Conservation (phyloP, 345 rosid genomes). For the Draba incana region DNA sequence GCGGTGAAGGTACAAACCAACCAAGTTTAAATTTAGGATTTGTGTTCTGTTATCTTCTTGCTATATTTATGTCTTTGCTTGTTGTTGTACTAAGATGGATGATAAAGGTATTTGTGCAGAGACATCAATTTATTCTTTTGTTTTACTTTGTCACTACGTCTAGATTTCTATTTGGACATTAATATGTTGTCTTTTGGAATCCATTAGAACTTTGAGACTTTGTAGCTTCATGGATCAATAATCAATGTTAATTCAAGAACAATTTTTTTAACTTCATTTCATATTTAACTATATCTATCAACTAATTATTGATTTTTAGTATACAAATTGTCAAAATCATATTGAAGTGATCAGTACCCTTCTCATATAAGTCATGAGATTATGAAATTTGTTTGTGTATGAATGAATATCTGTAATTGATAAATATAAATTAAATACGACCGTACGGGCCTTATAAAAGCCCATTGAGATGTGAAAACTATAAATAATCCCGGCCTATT, state of each 20-base stretch:
- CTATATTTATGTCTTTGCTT: slow-evolving; percentile 35
- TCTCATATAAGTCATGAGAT: no score
- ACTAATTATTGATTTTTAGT: background rate
- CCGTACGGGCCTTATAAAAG: slow-evolving; percentile 5
- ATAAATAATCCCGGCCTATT: background rate
- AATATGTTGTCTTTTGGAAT: slow-evolving; percentile 19
- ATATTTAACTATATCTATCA: background rate
- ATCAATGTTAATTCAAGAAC: slow-evolving; percentile 19
- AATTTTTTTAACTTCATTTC: background rate
- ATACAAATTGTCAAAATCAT: background rate
- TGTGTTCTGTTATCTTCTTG: slow-evolving; percentile 13
- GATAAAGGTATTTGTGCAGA: slow-evolving; percentile 36
- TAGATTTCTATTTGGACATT: slow-evolving; percentile 22
- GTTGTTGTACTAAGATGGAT: slow-evolving; percentile 44
- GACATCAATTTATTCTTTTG: slow-evolving; percentile 33
- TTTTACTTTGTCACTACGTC: slow-evolving; percentile 26
- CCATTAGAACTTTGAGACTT: slow-evolving; percentile 24
- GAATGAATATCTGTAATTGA: background rate
- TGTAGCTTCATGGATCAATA: slow-evolving; percentile 32
- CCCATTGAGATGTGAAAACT: slow-evolving; percentile 19
- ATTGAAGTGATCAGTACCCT: background rate
- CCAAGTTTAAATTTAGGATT: slow-evolving; percentile 39
- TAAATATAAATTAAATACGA: background rate
- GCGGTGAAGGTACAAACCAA: slow-evolving; percentile 47
- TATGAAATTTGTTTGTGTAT: no score